These are phyloP conservation scores for Schizonepeta tenuifolia DNA, from an alignment of 257 asterid species.

Conservation along the genomic window DNA sequence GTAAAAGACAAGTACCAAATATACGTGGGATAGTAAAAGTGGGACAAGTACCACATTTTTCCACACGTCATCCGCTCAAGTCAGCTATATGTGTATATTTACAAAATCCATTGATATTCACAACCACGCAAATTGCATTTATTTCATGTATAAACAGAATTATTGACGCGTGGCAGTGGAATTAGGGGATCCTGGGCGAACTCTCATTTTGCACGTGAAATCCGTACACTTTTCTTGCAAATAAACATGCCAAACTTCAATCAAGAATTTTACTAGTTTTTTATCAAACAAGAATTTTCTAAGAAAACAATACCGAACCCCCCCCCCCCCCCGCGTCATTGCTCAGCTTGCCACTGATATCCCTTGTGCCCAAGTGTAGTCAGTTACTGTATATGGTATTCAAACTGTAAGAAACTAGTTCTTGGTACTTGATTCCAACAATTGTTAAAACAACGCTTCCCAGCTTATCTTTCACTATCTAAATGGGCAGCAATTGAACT, in stretches of 20 bases:
- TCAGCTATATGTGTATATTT: conserved; percentile 19
- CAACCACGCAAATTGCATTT: conserved; percentile 5
- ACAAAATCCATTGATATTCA: background rate
- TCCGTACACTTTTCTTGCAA: background rate
- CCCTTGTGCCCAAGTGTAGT: conserved; percentile 10
- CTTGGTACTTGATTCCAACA: conserved; percentile 4
- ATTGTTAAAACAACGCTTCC: background rate
- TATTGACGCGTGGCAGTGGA: background rate
- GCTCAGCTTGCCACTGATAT: conserved; percentile 26
- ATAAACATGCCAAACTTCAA: background rate
- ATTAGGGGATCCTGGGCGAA: background rate
- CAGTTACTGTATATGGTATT: conserved; percentile 3
- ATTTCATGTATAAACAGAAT: background rate
- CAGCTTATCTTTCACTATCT: background rate
- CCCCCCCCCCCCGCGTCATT: no score
- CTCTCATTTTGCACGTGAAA: background rate
- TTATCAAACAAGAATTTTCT: background rate
- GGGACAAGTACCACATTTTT: background rate
- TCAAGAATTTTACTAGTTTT: background rate
- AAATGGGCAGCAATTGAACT: background rate
- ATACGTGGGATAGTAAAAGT: background rate
- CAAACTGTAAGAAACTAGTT: background rate
- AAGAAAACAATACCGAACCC: conserved; percentile 8
- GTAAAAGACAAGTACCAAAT: background rate
- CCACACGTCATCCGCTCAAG: conserved; percentile 7